phyloP scores from a whole-genome alignment of 2,329 filamentous ascomycete species.

The Penicillium sp. region DNA sequence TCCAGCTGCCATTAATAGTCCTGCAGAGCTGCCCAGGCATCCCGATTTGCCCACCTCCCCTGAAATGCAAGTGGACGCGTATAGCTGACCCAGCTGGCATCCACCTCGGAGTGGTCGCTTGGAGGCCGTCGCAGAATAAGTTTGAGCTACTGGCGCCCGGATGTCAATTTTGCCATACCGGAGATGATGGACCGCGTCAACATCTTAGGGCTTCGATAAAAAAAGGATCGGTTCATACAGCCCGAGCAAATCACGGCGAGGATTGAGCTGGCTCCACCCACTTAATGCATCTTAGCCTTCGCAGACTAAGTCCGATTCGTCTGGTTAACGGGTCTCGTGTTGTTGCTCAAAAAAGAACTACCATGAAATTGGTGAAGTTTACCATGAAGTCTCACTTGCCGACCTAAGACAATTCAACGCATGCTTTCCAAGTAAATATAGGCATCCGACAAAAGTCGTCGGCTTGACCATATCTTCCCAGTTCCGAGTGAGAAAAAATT shows the following conservation, averaged over 20 bases:
- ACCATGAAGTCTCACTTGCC: background rate
- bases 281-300: slow-evolving; percentile 13
- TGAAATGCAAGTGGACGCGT: slow-evolving; percentile 18
- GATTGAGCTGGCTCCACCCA: slow-evolving; percentile 11
- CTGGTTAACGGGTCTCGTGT: background rate
- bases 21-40: background rate
- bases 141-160: slow-evolving; percentile 9
- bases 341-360: background rate
- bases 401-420: background rate
- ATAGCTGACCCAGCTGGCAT: slow-evolving; percentile 16
- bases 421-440: background rate
- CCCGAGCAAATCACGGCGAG: slow-evolving; percentile 5
- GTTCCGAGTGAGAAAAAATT: background rate
- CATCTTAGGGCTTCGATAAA: slow-evolving; percentile 15
- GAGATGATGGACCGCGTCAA: slow-evolving; percentile 19
- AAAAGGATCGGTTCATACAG: slow-evolving; percentile 11
- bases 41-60: slow-evolving; percentile 16
- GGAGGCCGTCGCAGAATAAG: background rate
- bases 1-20: slow-evolving; percentile 18
- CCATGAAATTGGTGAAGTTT: background rate
- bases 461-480: too few species aligned
- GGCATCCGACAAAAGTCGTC: too few species aligned
- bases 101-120: slow-evolving; percentile 10
- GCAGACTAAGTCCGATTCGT: slow-evolving; percentile 16
- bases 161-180: slow-evolving; percentile 16